phyloP scores from a whole-genome alignment of 352 stramenopile species.

The Phytophthora citrophthora region DNA sequence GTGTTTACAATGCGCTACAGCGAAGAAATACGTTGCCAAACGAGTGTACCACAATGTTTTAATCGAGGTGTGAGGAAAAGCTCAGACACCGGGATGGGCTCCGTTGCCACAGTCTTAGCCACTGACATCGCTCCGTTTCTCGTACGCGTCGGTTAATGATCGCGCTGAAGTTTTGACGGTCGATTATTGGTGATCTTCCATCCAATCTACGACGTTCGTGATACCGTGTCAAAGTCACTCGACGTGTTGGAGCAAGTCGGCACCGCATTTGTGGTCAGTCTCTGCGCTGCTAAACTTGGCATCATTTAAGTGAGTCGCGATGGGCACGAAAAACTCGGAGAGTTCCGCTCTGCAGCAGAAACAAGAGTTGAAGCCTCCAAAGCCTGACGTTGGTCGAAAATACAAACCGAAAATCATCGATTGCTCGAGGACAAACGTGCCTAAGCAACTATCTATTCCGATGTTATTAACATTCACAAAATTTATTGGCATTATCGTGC shows the following conservation, averaged over 20 bases:
- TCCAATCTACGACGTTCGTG: slow-evolving; percentile 3
- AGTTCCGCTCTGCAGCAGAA: slow-evolving; percentile 9
- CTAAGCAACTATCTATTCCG: no score
- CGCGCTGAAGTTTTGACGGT: slow-evolving; percentile 6
- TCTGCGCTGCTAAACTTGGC: no score
- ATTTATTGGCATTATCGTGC: no score
- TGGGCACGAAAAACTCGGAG: neutral
- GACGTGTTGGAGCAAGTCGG: slow-evolving; percentile 4
- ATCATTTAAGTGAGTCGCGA: slow-evolving; percentile 14
- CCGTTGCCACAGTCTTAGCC: slow-evolving; percentile 2
- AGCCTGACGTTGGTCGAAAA: no score
- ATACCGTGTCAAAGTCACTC: slow-evolving; percentile 5
- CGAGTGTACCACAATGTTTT: neutral
- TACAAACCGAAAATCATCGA: no score
- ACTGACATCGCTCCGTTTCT: slow-evolving; percentile 3
- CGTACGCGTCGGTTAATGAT: slow-evolving; percentile 10
- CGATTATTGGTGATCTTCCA: slow-evolving; percentile 15
- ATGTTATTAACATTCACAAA: no score
- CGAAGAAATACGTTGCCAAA: neutral
- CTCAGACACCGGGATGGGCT: slow-evolving; percentile 15
- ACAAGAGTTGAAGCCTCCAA: neutral
- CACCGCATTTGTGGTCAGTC: slow-evolving; percentile 6
- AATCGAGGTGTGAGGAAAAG: slow-evolving; percentile 3
- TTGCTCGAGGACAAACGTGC: neutral
- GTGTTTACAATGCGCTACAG: no score